Evolutionary conservation across 2,329 filamentous ascomycete species (phyloP).

Genomic region (Clarireedia monteithiana): DNA sequence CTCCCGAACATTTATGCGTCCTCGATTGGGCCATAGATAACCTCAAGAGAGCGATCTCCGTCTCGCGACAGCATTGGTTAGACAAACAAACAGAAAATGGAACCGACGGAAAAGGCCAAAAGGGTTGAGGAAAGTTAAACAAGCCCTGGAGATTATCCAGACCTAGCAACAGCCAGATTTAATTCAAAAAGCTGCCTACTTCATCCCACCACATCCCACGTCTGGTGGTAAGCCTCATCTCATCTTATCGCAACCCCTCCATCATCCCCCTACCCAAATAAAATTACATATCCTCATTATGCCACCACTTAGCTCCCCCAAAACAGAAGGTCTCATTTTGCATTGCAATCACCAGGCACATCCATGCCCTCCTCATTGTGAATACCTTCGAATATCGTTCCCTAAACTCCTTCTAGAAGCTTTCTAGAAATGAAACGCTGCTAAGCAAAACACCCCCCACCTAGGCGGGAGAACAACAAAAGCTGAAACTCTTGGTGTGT

Average conservation of each 20-base stretch:
- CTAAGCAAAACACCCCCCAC: neutral
- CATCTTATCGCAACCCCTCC: slow-evolving; percentile 8
- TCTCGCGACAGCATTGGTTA: too few relatives aligned
- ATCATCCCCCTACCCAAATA: neutral
- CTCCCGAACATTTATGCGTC: neutral
- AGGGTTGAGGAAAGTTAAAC: neutral
- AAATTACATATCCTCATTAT: slow-evolving; percentile 1
- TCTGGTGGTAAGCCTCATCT: neutral
- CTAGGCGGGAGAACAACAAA: neutral
- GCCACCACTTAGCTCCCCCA: neutral
- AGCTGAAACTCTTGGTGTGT: neutral
- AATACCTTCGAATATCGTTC: neutral
- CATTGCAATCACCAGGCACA: neutral
- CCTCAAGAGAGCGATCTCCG: too few relatives aligned
- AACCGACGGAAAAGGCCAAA: too few relatives aligned
- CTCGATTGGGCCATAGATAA: too few relatives aligned
- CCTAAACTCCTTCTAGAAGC: slow-evolving; percentile 3
- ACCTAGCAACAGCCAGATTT: neutral
- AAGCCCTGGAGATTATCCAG: neutral
- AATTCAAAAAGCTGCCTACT: neutral
- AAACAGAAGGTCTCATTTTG: slow-evolving; percentile 2
- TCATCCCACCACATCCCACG: neutral
- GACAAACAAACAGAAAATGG: too few relatives aligned
- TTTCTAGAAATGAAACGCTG: slow-evolving; percentile 7
- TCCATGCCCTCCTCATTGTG: neutral